A percentile compares a stretch with the other conserved stretches of the same genome.
Conservation (phyloP, 495 filamentous ascomycete genomes). For the Barbatosphaeria neglecta region DNA sequence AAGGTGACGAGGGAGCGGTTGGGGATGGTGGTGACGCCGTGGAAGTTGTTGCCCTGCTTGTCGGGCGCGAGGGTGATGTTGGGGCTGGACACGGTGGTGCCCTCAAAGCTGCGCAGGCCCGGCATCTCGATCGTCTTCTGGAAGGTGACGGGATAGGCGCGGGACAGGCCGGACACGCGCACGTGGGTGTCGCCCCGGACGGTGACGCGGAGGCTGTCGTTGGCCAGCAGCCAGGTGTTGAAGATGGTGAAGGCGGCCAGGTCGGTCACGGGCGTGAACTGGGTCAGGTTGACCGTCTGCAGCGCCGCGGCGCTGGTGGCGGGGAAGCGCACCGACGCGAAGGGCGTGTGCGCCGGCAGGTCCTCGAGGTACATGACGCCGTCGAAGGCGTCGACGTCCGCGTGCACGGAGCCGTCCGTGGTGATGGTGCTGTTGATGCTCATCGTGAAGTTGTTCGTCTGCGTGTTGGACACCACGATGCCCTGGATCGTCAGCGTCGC, state of each 20-base stretch:
- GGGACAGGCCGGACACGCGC: constrained; percentile 24
- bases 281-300: constrained; percentile 44
- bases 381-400: constrained; percentile 27
- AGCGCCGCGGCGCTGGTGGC: constrained; percentile 40
- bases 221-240: constrained; percentile 42
- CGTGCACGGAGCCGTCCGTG: constrained; percentile 39
- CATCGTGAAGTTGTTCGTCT: constrained; percentile 44
- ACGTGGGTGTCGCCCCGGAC: constrained; percentile 28
- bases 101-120: constrained; percentile 39
- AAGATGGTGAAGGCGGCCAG: constrained; percentile 46
- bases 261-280: constrained; percentile 44
- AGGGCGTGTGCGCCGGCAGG: constrained; percentile 40
- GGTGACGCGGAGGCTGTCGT: constrained; percentile 23
- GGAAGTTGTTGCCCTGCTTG: constrained; percentile 47
- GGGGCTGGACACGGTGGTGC: constrained; percentile 45
- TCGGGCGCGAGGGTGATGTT: constrained; percentile 28
- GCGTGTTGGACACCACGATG: constrained; percentile 48
- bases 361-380: constrained; percentile 42
- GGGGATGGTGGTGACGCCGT: constrained; percentile 52
- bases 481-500: constrained; percentile 48
- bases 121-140: constrained; percentile 28
- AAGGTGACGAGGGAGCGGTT: constrained; percentile 59
- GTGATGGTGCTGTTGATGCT: constrained; percentile 41
- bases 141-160: constrained; percentile 25
- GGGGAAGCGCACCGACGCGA: constrained; percentile 42